phyloP scores from a whole-genome alignment of 2,329 filamentous ascomycete species.

The Beauveria brongniartii region DNA sequence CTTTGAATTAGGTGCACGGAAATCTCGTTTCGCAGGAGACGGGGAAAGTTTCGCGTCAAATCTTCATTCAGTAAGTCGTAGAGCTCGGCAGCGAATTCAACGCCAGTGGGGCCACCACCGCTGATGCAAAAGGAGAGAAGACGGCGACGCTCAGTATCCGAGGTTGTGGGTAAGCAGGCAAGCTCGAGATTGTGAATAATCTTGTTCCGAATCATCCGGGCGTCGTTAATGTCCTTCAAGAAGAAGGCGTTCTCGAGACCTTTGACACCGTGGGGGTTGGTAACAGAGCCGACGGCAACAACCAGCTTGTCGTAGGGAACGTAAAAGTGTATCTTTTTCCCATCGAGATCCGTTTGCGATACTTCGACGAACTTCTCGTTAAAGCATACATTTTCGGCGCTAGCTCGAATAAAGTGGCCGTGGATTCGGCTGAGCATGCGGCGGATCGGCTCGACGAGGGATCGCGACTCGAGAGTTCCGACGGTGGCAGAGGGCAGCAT shows the following conservation, averaged over 20 bases:
- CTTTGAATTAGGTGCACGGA: conserved; percentile 97
- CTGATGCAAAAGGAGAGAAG: conserved; percentile 93
- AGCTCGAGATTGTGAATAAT: conserved; percentile 84
- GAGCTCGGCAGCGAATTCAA: conserved; percentile 94
- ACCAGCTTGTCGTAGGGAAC: conserved; percentile 96
- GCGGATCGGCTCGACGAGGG: conserved; percentile 86
- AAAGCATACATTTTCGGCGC: conserved; percentile 84
- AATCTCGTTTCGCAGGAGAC: conserved; percentile 89
- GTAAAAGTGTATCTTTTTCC: conserved; percentile 77
- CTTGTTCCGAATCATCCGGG: conserved; percentile 78
- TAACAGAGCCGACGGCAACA: conserved; percentile 82
- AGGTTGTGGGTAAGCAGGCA: conserved; percentile 86
- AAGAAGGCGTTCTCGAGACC: conserved; percentile 91
- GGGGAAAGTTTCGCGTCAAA: conserved; percentile 72
- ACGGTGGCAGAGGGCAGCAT: conserved; percentile 97
- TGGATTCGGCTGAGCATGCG: conserved; percentile 69
- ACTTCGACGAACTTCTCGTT: conserved; percentile 86
- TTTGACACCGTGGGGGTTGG: conserved; percentile 92
- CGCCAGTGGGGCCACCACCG: conserved; percentile 90
- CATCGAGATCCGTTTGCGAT: conserved; percentile 60
- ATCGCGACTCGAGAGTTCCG: conserved; percentile 84
- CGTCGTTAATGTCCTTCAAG: conserved; percentile 91
- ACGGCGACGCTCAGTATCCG: conserved; percentile 77
- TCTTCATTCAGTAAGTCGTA: conserved; percentile 97
- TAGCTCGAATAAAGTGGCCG: conserved; percentile 85